Evolutionary conservation across 345 rosid genomes (phyloP), one percentile per base, ranked within the genome.

Genomic region (Lepidium aucheri): DNA sequence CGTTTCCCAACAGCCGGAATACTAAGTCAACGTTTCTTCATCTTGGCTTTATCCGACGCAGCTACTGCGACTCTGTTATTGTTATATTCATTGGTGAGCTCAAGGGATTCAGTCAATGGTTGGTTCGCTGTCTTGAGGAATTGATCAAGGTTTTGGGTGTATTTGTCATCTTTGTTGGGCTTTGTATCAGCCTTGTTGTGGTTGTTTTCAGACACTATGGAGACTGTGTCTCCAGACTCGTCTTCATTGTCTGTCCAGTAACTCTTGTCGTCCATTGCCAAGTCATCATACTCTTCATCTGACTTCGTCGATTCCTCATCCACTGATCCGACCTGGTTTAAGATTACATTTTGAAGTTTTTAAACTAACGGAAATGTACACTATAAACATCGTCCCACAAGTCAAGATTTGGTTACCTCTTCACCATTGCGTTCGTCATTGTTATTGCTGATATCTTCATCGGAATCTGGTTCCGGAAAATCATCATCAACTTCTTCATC

Each of bases 201-300:
- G 18, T 71, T 71, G 53, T 64, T 56, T 59, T 42, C 28, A 18
- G 54, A 36, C 34, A 17, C 73, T 68, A 66, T 51, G 40, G 59
- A 53, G 55, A 68, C 24, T 74, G 73, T 78, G 24, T 84, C 82
- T 57, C 38, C 57, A 7, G 58, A 16, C 72, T 83, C 81, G n/a
- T 79, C 85, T 60, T 74, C 77, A 3, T 72, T 77, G 9, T 84
- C 96, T 1, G 90, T 65, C 80, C 81, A 66, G 60, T 85, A 88
- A 13, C 89, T 88, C 63, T 77, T 80, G 71, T 95, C 98, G 65
- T 64, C 80, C 98, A 95, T 83, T 39, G 95, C 98, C 51, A 95
- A 83, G 79, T 95, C 99, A 49, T 87, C 96, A 8, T 91, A 95
- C 78, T 95, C 96, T 77, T 95, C 97, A 40, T 95, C 99, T 13